These are phyloP conservation scores for Nicotiana tabacum DNA, from an alignment of 257 asterid species.

Conservation along the genomic window DNA sequence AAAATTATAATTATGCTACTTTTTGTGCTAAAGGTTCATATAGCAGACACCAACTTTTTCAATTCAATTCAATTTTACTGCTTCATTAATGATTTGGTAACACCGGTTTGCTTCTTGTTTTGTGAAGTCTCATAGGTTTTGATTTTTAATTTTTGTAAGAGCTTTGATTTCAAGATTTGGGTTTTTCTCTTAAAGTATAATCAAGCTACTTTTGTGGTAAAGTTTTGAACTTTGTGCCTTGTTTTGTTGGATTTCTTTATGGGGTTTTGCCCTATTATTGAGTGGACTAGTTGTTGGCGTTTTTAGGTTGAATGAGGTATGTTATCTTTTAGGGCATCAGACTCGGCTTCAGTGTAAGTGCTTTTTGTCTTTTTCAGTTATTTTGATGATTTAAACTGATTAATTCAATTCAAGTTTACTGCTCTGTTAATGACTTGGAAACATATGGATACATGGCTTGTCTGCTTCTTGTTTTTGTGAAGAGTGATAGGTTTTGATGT, in stretches of 20 bases:
- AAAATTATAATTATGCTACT: background rate
- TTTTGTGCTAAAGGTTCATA: background rate
- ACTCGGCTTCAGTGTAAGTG: constrained; percentile 15
- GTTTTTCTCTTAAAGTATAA: background rate
- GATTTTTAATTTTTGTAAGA: background rate
- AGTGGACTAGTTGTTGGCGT: background rate
- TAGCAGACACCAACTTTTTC: background rate
- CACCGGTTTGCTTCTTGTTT: too few relatives aligned
- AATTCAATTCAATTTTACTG: background rate
- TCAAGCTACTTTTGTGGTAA: background rate
- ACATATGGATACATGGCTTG: background rate
- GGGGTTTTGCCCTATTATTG: background rate
- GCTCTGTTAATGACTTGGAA: background rate
- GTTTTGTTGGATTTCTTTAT: background rate
- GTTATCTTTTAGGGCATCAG: too few relatives aligned
- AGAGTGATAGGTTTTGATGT: background rate
- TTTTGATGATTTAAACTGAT: background rate
- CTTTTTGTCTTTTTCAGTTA: background rate
- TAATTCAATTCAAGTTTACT: background rate
- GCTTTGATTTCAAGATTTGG: background rate
- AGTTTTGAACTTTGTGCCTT: background rate
- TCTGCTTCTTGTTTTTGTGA: background rate
- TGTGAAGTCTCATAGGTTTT: background rate
- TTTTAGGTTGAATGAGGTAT: background rate
- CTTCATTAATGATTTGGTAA: background rate